Conservation (phyloP, 257 asterid species). For the Salvia hispanica region DNA sequence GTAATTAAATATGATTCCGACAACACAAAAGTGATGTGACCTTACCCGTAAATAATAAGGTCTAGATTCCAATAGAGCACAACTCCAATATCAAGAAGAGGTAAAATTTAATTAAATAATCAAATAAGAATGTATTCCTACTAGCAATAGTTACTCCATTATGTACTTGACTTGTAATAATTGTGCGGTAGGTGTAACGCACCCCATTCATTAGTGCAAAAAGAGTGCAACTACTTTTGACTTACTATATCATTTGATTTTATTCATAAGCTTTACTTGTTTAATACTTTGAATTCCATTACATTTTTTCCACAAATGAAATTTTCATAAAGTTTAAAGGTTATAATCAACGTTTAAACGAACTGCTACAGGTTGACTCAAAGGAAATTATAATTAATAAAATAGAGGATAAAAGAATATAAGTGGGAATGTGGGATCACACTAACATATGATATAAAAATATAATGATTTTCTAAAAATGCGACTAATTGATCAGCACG, state of each 20-base stretch:
- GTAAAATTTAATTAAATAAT: no score
- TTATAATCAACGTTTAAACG: no score
- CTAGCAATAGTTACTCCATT: not conserved
- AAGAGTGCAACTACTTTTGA: slow-evolving; percentile 24
- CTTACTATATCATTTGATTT: not conserved
- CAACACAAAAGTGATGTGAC: not conserved
- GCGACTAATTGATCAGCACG: no score
- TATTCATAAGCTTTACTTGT: not conserved
- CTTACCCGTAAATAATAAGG: not conserved
- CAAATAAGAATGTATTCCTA: no score
- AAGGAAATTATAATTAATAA: no score
- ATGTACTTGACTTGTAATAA: not conserved
- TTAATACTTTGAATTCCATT: not conserved
- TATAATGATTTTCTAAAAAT: no score
- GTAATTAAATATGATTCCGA: not conserved
- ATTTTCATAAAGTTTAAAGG: not conserved
- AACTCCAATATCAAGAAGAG: not conserved
- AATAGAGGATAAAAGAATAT: no score
- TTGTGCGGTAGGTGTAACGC: slow-evolving; percentile 18
- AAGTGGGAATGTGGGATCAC: no score
- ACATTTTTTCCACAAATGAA: not conserved
- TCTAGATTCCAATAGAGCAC: not conserved
- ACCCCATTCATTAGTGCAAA: slow-evolving; percentile 29
- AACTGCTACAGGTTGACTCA: no score
- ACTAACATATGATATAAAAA: no score